Percentiles rank a stretch among this genome's conserved stretches.
phyloP scores from a whole-genome alignment of 2,329 filamentous ascomycete genomes.

The Calonectria ilicicola region DNA sequence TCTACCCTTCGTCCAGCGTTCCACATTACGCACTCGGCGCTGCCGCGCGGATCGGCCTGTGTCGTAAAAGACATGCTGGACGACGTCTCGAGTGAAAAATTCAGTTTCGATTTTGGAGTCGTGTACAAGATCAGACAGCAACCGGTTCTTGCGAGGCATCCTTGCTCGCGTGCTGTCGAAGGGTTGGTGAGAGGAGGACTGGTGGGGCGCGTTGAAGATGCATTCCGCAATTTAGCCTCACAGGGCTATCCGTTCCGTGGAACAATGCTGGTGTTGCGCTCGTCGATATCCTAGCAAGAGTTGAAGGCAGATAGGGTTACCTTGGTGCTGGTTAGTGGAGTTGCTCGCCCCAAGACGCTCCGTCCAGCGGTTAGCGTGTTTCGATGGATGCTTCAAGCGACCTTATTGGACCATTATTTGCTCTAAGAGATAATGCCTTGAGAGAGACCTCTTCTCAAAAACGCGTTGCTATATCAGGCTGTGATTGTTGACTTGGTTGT shows the following conservation, averaged over 20 bases:
- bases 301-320: background rate
- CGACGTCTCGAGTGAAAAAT: background rate
- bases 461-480: background rate
- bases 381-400: no score
- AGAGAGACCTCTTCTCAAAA: background rate
- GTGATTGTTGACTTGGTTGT: no score
- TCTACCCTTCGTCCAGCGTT: background rate
- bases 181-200: background rate
- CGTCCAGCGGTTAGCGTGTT: background rate
- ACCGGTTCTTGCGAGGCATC: background rate
- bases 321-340: background rate
- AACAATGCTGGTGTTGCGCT: background rate
- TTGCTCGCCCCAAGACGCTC: background rate
- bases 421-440: no score
- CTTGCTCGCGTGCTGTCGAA: background rate
- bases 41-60: background rate
- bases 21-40: background rate
- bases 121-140: background rate
- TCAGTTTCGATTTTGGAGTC: background rate
- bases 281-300: background rate
- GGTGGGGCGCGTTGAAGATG: background rate
- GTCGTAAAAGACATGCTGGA: background rate
- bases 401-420: no score
- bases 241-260: background rate
- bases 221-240: background rate